phyloP scores from a whole-genome alignment of 2,329 filamentous ascomycete species.

The Parafenestella ontariensis region DNA sequence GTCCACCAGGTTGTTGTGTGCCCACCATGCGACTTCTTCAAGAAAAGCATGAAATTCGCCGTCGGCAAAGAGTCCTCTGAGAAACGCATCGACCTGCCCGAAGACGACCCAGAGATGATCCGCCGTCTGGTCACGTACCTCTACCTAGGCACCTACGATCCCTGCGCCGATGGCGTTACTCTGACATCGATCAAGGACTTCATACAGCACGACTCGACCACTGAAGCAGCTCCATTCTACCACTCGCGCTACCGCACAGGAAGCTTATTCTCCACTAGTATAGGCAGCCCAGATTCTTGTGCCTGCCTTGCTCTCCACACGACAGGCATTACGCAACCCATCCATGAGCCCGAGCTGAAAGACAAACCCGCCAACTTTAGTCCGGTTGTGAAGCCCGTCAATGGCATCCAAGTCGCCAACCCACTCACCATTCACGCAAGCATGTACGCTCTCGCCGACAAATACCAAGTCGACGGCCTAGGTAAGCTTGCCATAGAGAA shows the following conservation, averaged over 20 bases:
- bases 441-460: conserved; percentile 30
- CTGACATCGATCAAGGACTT: neutral
- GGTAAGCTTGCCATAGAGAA: conserved; percentile 13
- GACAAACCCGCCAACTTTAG: neutral
- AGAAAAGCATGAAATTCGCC: conserved; percentile 14
- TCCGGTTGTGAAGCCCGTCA: neutral
- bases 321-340: neutral
- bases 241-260: conserved; percentile 1
- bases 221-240: neutral
- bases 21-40: conserved; percentile 22
- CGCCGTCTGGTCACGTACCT: conserved; percentile 25
- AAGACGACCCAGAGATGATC: conserved; percentile 29
- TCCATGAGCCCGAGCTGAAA: neutral
- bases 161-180: conserved; percentile 2
- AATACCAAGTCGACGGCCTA: conserved; percentile 22
- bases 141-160: conserved; percentile 29
- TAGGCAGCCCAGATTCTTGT: conserved; percentile 2
- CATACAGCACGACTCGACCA: conserved; percentile 4
- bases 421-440: conserved; percentile 30
- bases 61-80: conserved; percentile 16
- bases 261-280: neutral
- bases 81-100: conserved; percentile 16
- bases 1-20: conserved; percentile 25
- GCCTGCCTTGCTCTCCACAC: conserved; percentile 12
- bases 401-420: conserved; percentile 32